Evolutionary conservation across 306 rosid species (phyloP), one percentile per base, ranked within the genome.

Genomic region (Cucurbita pepo): DNA sequence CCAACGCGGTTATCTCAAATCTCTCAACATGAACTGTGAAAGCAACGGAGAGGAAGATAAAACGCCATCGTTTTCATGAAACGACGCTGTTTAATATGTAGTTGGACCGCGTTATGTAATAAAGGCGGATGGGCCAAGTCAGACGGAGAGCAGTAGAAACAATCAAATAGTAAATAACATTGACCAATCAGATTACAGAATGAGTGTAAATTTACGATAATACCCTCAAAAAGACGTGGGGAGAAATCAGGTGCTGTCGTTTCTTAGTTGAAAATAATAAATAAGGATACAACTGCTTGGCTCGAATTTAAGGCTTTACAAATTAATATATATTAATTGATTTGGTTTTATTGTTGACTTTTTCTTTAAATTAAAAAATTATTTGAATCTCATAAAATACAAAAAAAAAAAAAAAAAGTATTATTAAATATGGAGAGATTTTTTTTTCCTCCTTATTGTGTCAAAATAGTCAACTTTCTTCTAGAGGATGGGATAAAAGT

Each of bases 41-140:
- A 65, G 71, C 15, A 0, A 10, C 7, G 54, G 34, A 65, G 67
- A 15, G 7, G 15, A 34, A 7, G 6, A 0, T 0, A 1, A 64
- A 64, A 45, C 38, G 72, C 1, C 4, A 9, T 66, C 72, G 55
- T 65, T 65, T 44, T 1, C 1, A 1, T 1, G 2, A n/a, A 18
- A 44, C 19, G 72, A 1, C 55, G 7, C 45, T 55, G 72, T 66
- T 43, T 41, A 4, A n/a, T 0, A 3, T 4, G 34, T 45, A 12
- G 6, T 44, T 44, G 11, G 50, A 21, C 73, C 73, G 73, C 73
- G 58, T 69, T 30, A 0, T 50, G 73, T 34, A 69, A 47, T 67
- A 21, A 67, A 67, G 21, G 51, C 6, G 54, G 5, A 65, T 65
- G 72, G 73, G 73, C 73, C 56, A 8, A 67, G 73, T 67, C 73